Conservation (phyloP, 371 early-diverging fungal species). For the Mortierella sp. region DNA sequence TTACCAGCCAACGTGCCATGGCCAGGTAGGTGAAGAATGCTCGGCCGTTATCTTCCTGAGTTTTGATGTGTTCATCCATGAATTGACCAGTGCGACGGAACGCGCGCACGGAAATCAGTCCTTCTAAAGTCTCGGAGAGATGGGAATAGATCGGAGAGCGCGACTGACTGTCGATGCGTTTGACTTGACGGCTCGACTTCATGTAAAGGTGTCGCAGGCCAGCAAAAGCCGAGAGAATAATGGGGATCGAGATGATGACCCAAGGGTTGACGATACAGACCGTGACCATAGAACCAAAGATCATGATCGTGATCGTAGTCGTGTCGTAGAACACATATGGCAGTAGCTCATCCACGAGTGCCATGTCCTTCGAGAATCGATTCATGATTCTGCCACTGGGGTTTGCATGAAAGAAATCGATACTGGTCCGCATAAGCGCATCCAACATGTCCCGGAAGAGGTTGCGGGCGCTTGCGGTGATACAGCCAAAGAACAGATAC, state of each 20-base stretch:
- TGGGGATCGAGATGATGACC: constrained; percentile 46
- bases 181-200: constrained; percentile 64
- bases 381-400: constrained; percentile 72
- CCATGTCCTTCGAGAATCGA: constrained; percentile 69
- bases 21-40: constrained; percentile 56
- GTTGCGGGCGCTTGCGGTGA: constrained; percentile 15
- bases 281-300: constrained; percentile 55
- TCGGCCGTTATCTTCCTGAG: constrained; percentile 50
- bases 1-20: constrained; percentile 52
- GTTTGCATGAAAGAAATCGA: constrained; percentile 65
- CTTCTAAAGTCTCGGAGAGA: constrained; percentile 64
- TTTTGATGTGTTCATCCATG: constrained; percentile 20
- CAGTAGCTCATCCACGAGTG: constrained; percentile 62
- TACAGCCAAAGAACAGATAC: constrained; percentile 22
- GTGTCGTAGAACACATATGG: constrained; percentile 60
- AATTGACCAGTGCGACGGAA: constrained; percentile 37
- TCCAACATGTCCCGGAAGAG: constrained; percentile 35
- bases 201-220: constrained; percentile 55
- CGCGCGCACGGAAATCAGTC: constrained; percentile 58
- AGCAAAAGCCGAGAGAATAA: constrained; percentile 21
- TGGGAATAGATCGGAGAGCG: constrained; percentile 67
- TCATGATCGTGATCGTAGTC: constrained; percentile 53
- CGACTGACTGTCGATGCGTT: constrained; percentile 69
- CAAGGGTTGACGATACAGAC: constrained; percentile 52
- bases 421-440: constrained; percentile 24